Evolutionary conservation across 495 filamentous ascomycete species (phyloP).

Genomic region (Penicillium manginii): DNA sequence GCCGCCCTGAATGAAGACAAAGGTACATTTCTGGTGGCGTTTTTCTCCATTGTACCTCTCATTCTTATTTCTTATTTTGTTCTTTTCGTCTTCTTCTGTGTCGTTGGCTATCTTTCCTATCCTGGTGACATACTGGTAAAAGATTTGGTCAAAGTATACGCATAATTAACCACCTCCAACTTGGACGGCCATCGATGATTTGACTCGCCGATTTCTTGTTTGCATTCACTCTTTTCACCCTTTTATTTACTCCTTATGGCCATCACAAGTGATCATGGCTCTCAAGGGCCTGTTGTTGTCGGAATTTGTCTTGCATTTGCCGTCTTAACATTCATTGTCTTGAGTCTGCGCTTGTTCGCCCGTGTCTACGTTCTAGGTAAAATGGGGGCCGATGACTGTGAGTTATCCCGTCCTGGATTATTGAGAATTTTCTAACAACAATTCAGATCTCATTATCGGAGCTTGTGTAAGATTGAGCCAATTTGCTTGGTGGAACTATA

Average conservation of each 20-base stretch:
- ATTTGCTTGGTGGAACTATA: background rate
- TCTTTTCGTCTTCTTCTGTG: background rate
- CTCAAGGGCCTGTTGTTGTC: constrained; percentile 35
- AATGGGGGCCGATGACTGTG: constrained; percentile 44
- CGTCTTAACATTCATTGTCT: constrained; percentile 36
- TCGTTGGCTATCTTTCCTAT: background rate
- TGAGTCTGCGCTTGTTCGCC: constrained; percentile 41
- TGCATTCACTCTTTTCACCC: constrained; percentile 15
- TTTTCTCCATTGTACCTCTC: background rate
- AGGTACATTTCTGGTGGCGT: background rate
- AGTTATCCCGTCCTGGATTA: constrained; percentile 11
- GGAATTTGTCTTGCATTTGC: constrained; percentile 42
- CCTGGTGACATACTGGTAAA: constrained; percentile 9
- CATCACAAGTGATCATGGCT: constrained; percentile 26
- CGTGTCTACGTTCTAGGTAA: constrained; percentile 38
- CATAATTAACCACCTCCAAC: constrained; percentile 2
- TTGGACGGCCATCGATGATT: background rate
- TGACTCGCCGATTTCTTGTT: constrained; percentile 1
- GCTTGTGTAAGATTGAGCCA: constrained; percentile 36
- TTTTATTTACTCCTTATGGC: constrained; percentile 14
- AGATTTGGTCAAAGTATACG: background rate
- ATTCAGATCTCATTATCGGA: constrained; percentile 38
- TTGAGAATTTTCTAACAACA: constrained; percentile 3
- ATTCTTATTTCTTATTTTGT: background rate
- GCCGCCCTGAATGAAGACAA: constrained; percentile 6